Percentiles rank a stretch among this genome's conserved stretches.
Evolutionary conservation across 331 rosid genomes (phyloP).

Genomic region (Phaseolus coccineus): DNA sequence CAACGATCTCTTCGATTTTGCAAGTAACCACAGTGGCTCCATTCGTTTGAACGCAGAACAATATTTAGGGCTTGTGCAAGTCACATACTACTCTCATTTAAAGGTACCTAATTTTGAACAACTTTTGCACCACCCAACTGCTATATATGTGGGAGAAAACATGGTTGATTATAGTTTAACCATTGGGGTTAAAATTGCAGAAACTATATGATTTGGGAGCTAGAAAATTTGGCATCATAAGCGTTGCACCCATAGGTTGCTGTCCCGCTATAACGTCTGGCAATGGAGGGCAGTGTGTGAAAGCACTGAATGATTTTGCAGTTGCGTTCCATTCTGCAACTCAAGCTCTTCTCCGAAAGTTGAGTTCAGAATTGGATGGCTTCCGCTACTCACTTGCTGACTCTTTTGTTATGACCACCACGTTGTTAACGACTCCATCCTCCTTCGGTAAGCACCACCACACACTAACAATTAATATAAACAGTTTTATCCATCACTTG

Average conservation of each 20-base stretch:
- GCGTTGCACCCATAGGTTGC: constrained; percentile 57
- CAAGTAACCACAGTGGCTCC: constrained; percentile 1
- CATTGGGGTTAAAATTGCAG: constrained; percentile 39
- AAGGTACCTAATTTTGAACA: constrained; percentile 28
- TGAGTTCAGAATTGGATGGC: constrained; percentile 48
- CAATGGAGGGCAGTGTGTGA: constrained; percentile 41
- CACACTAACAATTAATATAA: too few species aligned
- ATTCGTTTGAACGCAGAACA: background rate
- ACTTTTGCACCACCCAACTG: background rate
- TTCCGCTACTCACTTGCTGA: constrained; percentile 54
- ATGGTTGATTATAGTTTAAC: background rate
- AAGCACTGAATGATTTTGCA: constrained; percentile 48
- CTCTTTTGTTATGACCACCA: constrained; percentile 41
- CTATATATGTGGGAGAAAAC: background rate
- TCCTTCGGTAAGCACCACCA: constrained; percentile 42
- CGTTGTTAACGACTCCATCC: constrained; percentile 31
- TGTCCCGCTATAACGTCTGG: constrained; percentile 42
- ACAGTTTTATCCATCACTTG: too few species aligned
- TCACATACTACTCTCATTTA: constrained; percentile 36
- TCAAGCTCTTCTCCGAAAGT: background rate
- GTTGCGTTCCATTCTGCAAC: constrained; percentile 21
- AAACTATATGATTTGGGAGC: constrained; percentile 53
- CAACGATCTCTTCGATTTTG: constrained; percentile 57
- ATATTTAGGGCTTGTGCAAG: constrained; percentile 32
- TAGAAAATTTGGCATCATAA: constrained; percentile 54